phyloP scores from a whole-genome alignment of 2,329 filamentous ascomycete species.

The Penicillium sp. region DNA sequence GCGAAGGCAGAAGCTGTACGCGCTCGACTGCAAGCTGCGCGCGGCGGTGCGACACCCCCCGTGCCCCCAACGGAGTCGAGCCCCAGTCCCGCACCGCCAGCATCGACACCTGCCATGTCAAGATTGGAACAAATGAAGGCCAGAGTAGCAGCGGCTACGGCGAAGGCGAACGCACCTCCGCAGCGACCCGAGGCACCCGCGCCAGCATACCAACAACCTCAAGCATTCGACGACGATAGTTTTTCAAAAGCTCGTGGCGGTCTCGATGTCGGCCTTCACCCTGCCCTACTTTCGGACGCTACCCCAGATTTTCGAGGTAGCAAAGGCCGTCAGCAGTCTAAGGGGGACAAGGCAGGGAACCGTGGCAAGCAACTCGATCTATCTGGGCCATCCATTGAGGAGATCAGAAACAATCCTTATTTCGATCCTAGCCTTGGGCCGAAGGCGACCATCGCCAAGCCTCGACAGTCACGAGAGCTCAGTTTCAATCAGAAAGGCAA shows the following conservation, averaged over 20 bases:
- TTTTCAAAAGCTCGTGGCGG: slow-evolving; percentile 60
- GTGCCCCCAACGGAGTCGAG: slow-evolving; percentile 28
- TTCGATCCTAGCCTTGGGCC: slow-evolving; percentile 69
- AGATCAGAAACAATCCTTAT: slow-evolving; percentile 73
- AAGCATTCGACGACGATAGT: slow-evolving; percentile 50
- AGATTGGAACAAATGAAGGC: slow-evolving; percentile 78
- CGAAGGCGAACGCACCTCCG: slow-evolving; percentile 44
- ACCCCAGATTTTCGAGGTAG: slow-evolving; percentile 45
- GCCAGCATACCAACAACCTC: slow-evolving; percentile 40
- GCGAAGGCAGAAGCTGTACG: slow-evolving; percentile 51
- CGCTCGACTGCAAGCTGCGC: slow-evolving; percentile 44
- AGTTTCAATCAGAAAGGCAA: slow-evolving; percentile 95
- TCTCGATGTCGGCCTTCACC: slow-evolving; percentile 73
- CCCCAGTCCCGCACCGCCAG: slow-evolving; percentile 39
- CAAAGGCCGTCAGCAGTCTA: slow-evolving; percentile 47
- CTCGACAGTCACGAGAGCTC: slow-evolving; percentile 71
- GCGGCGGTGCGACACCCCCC: slow-evolving; percentile 31
- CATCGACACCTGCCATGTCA: slow-evolving; percentile 51
- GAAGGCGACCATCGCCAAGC: slow-evolving; percentile 58
- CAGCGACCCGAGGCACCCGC: slow-evolving; percentile 46
- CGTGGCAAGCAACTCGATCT: slow-evolving; percentile 50
- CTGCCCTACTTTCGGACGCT: slow-evolving; percentile 62
- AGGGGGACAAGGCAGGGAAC: slow-evolving; percentile 39
- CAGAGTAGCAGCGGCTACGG: slow-evolving; percentile 72
- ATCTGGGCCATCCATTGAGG: slow-evolving; percentile 58